These are phyloP conservation scores for Pythium aquatile DNA, from an alignment of 352 stramenopile species.

Conservation along the genomic window DNA sequence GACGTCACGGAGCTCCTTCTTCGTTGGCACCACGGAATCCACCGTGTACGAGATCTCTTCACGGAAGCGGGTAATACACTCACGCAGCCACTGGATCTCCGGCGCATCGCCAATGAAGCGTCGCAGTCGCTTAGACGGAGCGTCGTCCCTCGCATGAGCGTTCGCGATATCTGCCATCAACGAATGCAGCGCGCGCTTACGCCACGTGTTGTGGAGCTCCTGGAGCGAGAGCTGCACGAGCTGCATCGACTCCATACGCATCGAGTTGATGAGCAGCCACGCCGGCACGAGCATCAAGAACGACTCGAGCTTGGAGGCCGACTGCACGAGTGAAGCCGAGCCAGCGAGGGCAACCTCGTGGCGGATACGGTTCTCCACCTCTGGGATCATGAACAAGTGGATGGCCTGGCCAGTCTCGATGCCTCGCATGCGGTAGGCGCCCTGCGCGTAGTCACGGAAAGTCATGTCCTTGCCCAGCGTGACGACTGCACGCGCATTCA, in stretches of 20 bases:
- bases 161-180: slow-evolving; percentile 56
- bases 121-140: slow-evolving; percentile 46
- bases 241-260: slow-evolving; percentile 99
- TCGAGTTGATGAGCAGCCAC: slow-evolving; percentile 99
- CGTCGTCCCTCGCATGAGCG: slow-evolving; percentile 8
- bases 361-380: slow-evolving; percentile 88
- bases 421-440: slow-evolving; percentile 90
- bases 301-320: slow-evolving; percentile 36
- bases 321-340: slow-evolving; percentile 22
- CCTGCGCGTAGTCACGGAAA: slow-evolving; percentile 92
- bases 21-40: slow-evolving; percentile 57
- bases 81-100: slow-evolving; percentile 51
- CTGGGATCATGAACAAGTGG: slow-evolving; percentile 90
- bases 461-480: slow-evolving; percentile 98
- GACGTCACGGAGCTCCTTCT: slow-evolving; percentile 69
- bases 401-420: slow-evolving; percentile 93
- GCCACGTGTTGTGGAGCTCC: slow-evolving; percentile 98
- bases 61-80: slow-evolving; percentile 73
- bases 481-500: slow-evolving; percentile 85
- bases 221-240: slow-evolving; percentile 97
- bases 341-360: slow-evolving; percentile 67
- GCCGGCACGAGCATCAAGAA: slow-evolving; percentile 82
- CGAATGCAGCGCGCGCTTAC: slow-evolving; percentile 92
- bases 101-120: slow-evolving; percentile 57
- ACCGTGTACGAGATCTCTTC: slow-evolving; percentile 82